Evolutionary conservation across 2,329 filamentous ascomycete species (phyloP), one percentile per base, ranked within the genome.

Genomic region (Meredithiella fracta): DNA sequence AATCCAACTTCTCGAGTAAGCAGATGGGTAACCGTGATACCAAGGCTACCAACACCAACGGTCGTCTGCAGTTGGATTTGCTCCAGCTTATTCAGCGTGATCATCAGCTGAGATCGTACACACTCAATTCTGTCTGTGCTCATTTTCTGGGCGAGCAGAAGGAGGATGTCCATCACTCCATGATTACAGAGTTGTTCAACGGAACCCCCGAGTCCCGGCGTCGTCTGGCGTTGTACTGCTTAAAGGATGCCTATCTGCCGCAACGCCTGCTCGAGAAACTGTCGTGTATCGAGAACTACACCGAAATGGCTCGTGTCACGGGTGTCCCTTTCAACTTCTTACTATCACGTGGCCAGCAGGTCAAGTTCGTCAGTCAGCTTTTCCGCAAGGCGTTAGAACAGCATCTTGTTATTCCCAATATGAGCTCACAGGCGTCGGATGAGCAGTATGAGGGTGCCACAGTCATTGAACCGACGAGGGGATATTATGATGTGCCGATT

Each of bases 221-320:
- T 63, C 83, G 92, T 69, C 72, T 98, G 51, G 92, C 92, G 1
- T 79, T 98, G 1, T 98, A 98, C 72, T 98, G 92, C 70, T 70
- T 98, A 61, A 98, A 98, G 69, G 94, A 98, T 71, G 92, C 92
- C 0, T 98, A 95, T 64, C 75, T 98, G 2, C 92, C 92, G 1
- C 90, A 97, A 65, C 75, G 94, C 59, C 70, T 98, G 53, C 90
- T 98, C 82, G 92, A 98, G 66, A 98, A 98, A 68, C 75, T 98
- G 25, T 97, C 94, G 65, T 97, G 92, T 69, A 74, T 98, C n/a
- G 86, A 95, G 69, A 98, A 98, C 67, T 97, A 97, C 65, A 97
- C 92, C 0, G 92, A 98, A 70, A 98, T 98, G 92, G 91, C 92
- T 58, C 92, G 92, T 79, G 92, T 98, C 69, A 98, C 94, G 25